Evolutionary conservation across 2,329 filamentous ascomycete species (phyloP).

Genomic region (Lasiodiplodia theobromae): DNA sequence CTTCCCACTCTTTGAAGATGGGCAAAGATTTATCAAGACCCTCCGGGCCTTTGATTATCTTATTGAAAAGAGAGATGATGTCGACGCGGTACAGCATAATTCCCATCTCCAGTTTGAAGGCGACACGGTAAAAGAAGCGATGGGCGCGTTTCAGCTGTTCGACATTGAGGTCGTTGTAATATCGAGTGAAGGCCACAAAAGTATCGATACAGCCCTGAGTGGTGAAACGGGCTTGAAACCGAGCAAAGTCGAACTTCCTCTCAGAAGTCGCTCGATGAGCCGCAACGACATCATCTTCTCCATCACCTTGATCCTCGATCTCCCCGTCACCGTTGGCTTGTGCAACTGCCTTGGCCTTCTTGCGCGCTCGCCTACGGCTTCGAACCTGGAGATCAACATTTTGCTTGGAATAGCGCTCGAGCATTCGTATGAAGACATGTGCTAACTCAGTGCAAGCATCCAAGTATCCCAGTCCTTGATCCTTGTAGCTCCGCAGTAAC

Average conservation of each 20-base stretch:
- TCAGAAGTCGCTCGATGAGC: constrained; percentile 78
- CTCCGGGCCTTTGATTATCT: constrained; percentile 88
- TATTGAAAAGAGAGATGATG: constrained; percentile 85
- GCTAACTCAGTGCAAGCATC: constrained; percentile 90
- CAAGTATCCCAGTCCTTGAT: constrained; percentile 91
- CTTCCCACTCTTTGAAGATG: constrained; percentile 89
- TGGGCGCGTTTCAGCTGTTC: constrained; percentile 89
- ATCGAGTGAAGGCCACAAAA: constrained; percentile 79
- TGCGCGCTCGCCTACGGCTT: constrained; percentile 75
- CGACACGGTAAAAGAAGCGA: constrained; percentile 90
- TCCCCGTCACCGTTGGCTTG: constrained; percentile 62
- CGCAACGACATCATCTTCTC: constrained; percentile 73
- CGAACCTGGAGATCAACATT: constrained; percentile 94
- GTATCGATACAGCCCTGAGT: constrained; percentile 88
- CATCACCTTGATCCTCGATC: constrained; percentile 56
- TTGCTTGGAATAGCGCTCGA: constrained; percentile 93
- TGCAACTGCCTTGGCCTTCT: constrained; percentile 63
- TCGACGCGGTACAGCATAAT: constrained; percentile 90
- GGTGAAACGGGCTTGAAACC: constrained; percentile 81
- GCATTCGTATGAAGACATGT: constrained; percentile 88
- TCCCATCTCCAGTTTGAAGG: constrained; percentile 92
- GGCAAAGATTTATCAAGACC: constrained; percentile 71
- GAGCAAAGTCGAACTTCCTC: constrained; percentile 91
- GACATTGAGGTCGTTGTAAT: constrained; percentile 79
- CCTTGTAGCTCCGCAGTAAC: constrained; percentile 85